A percentile compares a stretch with the other conserved stretches of the same genome.
Conservation (phyloP, 2,329 filamentous ascomycete genomes). For the Pseudogymnoascus sp. region DNA sequence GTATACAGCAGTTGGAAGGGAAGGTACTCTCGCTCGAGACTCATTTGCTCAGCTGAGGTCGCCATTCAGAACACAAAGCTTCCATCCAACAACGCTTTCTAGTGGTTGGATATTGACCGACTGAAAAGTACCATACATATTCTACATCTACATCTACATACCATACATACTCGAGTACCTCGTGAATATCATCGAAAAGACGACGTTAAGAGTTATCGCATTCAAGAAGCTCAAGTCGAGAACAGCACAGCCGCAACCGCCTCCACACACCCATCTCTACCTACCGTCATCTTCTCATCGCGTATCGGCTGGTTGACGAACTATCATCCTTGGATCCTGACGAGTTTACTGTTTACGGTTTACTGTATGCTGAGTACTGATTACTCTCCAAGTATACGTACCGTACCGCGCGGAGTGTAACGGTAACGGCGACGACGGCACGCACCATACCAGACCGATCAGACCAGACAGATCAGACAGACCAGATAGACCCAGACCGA, state of each 20-base stretch:
- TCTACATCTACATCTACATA: background rate
- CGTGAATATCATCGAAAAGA: background rate
- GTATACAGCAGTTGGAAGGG: background rate
- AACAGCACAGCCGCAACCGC: slow-evolving; percentile 3
- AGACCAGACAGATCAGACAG: background rate
- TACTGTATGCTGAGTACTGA: slow-evolving; percentile 3
- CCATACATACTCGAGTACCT: background rate
- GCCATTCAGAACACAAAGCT: background rate
- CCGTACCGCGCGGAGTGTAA: background rate
- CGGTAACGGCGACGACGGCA: slow-evolving; percentile 4
- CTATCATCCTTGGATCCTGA: background rate
- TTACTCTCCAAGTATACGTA: slow-evolving; percentile 3
- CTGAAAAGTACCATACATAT: background rate
- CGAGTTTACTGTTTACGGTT: too few relatives aligned
- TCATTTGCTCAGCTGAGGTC: slow-evolving; percentile 4
- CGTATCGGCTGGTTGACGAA: slow-evolving; percentile 1
- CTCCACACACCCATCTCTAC: background rate
- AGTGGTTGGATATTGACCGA: background rate
- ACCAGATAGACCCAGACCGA: background rate
- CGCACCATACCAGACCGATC: background rate
- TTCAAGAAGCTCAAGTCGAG: background rate
- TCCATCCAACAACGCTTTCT: background rate
- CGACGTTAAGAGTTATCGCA: slow-evolving; percentile 1
- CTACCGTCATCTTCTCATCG: background rate
- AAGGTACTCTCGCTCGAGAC: slow-evolving; percentile 1